phyloP scores from a whole-genome alignment of 1,284 basidiomycete species.

The Fomitopsis betulina region DNA sequence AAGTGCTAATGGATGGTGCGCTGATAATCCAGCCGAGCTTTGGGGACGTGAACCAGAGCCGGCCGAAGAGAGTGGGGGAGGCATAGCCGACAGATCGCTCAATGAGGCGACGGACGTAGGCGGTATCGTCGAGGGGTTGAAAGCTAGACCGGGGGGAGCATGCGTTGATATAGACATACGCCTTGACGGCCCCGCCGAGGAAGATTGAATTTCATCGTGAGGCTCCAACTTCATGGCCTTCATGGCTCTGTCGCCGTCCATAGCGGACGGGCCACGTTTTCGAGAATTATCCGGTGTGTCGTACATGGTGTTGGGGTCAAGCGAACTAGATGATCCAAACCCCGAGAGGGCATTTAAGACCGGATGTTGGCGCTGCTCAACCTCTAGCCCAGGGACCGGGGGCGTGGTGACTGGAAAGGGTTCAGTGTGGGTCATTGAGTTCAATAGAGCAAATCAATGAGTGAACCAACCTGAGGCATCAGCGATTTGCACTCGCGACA shows the following conservation, averaged over 20 bases:
- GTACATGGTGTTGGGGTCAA: slow-evolving; percentile 20
- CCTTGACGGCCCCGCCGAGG: slow-evolving; percentile 20
- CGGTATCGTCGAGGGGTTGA: slow-evolving; percentile 18
- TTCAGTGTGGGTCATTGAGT: slow-evolving; percentile 13
- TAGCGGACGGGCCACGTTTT: slow-evolving; percentile 65
- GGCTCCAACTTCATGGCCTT: slow-evolving; percentile 69
- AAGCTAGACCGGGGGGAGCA: slow-evolving; percentile 23
- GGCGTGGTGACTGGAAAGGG: slow-evolving; percentile 7
- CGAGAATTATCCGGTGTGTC: slow-evolving; percentile 36
- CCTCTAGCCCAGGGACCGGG: slow-evolving; percentile 13
- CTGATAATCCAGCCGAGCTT: slow-evolving; percentile 34
- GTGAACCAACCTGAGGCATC: slow-evolving; percentile 28
- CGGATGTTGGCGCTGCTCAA: slow-evolving; percentile 15
- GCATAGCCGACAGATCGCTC: slow-evolving; percentile 19
- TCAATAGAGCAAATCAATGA: slow-evolving; percentile 14
- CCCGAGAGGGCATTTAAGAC: slow-evolving; percentile 17
- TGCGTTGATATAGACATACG: slow-evolving; percentile 23
- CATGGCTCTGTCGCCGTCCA: slow-evolving; percentile 52
- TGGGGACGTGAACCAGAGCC: slow-evolving; percentile 38
- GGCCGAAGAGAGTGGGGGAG: slow-evolving; percentile 26
- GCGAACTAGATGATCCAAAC: slow-evolving; percentile 16
- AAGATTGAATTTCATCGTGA: slow-evolving; percentile 41
- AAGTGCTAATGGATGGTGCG: slow-evolving; percentile 22
- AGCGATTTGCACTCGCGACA: slow-evolving; percentile 39
- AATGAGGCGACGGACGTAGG: slow-evolving; percentile 18